Evolutionary conservation across 2,329 filamentous ascomycete species (phyloP).

Genomic region (Botrytis medusae): DNA sequence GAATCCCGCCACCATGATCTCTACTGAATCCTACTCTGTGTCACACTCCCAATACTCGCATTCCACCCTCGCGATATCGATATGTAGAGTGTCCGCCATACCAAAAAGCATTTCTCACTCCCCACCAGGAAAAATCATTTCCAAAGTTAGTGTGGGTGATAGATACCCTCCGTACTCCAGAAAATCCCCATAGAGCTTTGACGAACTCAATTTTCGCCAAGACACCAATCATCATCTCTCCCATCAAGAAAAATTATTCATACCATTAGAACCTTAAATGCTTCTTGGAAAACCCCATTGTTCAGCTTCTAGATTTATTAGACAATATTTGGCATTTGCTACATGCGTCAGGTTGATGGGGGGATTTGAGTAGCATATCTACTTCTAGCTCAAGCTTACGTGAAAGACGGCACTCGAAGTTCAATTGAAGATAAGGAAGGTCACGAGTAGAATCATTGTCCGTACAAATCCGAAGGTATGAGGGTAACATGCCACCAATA

Average conservation of each 20-base stretch:
- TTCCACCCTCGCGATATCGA: not conserved
- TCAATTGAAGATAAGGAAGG: not conserved
- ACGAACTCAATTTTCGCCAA: slow-evolving; percentile 4
- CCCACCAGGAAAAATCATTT: not conserved
- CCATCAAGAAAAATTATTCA: not conserved
- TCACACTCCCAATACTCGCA: not conserved
- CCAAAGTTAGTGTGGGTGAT: not conserved
- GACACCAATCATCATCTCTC: not conserved
- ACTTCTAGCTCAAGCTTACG: not conserved
- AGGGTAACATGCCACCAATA: not conserved
- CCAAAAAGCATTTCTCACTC: not conserved
- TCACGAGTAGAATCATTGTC: not conserved
- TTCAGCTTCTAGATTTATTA: not conserved
- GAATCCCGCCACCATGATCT: not conserved
- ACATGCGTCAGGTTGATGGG: not conserved
- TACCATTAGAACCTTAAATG: not conserved
- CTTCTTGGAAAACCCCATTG: not conserved
- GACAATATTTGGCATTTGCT: not conserved
- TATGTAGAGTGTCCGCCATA: not conserved
- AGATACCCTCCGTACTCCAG: not conserved
- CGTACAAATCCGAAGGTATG: not conserved
- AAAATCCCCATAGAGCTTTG: slow-evolving; percentile 10
- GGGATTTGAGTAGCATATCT: not conserved
- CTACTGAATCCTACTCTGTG: not conserved
- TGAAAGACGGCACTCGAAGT: not conserved